Conservation (phyloP, 345 rosid species). For the Geranium rotundifolium region DNA sequence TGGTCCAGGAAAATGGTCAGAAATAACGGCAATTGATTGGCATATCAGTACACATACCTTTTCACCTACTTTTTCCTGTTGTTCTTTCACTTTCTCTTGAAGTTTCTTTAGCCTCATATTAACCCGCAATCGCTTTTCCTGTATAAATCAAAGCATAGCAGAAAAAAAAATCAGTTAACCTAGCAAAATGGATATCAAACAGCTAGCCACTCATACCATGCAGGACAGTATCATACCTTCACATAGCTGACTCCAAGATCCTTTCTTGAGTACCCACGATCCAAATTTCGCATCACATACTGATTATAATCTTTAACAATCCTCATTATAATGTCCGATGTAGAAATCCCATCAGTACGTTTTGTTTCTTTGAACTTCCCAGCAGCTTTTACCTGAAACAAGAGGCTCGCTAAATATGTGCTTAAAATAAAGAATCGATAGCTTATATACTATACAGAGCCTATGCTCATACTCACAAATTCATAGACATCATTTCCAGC, state of each 20-base stretch:
- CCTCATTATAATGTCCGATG: conserved; percentile 89
- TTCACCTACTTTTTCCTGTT: conserved; percentile 83
- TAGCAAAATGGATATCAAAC: not conserved
- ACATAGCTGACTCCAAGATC: conserved; percentile 93
- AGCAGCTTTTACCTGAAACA: conserved; percentile 58
- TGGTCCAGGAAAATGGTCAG: not conserved
- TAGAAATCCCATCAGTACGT: conserved; percentile 90
- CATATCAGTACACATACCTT: conserved; percentile 31
- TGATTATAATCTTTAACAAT: conserved; percentile 88
- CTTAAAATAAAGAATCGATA: not conserved
- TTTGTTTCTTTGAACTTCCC: conserved; percentile 87
- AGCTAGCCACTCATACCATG: not conserved
- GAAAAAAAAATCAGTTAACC: not conserved
- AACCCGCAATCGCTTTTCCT: conserved; percentile 91
- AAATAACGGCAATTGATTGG: not conserved
- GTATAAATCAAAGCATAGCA: conserved; percentile 8
- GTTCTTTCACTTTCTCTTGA: conserved; percentile 86
- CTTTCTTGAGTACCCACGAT: conserved; percentile 85
- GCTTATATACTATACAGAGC: conserved; percentile 10
- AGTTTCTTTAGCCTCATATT: conserved; percentile 86
- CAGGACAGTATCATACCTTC: conserved; percentile 33
- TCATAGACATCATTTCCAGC: conserved; percentile 88
- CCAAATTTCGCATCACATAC: conserved; percentile 88
- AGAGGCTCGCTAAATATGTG: conserved; percentile 9
- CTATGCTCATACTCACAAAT: conserved; percentile 47